Evolutionary conservation across 371 early-diverging fungal species (phyloP), one percentile per base, ranked within the genome.

Genomic region (Funneliformis caledonium): DNA sequence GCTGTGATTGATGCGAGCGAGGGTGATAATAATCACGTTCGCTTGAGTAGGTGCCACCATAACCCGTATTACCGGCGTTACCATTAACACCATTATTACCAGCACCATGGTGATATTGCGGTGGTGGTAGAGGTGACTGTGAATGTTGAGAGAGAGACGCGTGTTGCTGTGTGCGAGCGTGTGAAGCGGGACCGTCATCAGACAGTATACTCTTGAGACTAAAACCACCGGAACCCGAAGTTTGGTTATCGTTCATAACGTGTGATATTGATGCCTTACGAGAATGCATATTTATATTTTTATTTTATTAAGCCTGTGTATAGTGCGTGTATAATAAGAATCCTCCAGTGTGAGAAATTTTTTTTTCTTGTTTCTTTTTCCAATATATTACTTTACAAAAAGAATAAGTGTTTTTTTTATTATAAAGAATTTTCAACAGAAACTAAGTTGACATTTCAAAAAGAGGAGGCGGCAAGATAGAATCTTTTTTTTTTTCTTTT

Each of bases 261-360:
- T 62, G 52, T 42, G 76, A 76, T 76, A 76, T 45, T 42, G 76
- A 76, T 22, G 76, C 12, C 26, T 76, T 76, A 31, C 76, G 52
- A 31, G 64, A 26, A 45, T 64, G 19, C 76, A 76, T 76, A 19
- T 59, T 75, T 31, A 19, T 64, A 22, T 65, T 56, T 56, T 16
- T 52, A 5, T 70, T 26, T 43, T 69, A 2, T 11, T 70, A 37
- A 37, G 37, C 3, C 45, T 70, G 16, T 16, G 8, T 67, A 26
- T 37, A 11, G 67, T 67, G 67, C 26, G 67, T 67, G 19, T 37
- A 47, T 1, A 47, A 12, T 47, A 70, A 43, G 22, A 43, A 37
- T 37, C 3, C 37, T 37, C 3, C 37, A 42, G 12, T 67, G 31
- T 16, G 45, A 45, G 19, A 70, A 70, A 70, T 22, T 22, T 47